These are phyloP conservation scores for Calonectria crousiana DNA, from an alignment of 2,329 filamentous ascomycete genomes.

Conservation along the genomic window DNA sequence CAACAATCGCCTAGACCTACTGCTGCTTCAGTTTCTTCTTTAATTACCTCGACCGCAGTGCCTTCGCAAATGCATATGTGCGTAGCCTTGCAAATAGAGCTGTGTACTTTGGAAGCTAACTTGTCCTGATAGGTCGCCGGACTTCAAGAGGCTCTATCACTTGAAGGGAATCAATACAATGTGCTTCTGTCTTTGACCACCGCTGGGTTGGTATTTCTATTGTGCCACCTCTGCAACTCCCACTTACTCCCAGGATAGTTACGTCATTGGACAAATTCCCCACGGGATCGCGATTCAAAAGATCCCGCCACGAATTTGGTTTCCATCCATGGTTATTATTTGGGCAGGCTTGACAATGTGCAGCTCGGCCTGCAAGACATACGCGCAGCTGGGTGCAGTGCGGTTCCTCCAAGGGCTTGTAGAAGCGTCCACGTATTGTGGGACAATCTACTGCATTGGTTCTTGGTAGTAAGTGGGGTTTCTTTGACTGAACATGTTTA, in stretches of 20 bases:
- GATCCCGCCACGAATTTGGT: conserved; percentile 69
- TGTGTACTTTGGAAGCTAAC: too few relatives aligned
- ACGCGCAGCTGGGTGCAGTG: conserved; percentile 43
- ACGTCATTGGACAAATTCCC: conserved; percentile 66
- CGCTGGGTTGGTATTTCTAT: conserved; percentile 38
- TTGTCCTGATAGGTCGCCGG: conserved; percentile 50
- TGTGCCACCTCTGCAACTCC: too few relatives aligned
- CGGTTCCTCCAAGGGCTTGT: conserved; percentile 43
- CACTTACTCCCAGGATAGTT: not conserved
- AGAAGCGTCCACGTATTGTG: conserved; percentile 46
- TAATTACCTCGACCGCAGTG: not conserved
- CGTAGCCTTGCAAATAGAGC: too few relatives aligned
- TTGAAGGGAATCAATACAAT: conserved; percentile 55
- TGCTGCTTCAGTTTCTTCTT: not conserved
- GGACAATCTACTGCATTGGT: conserved; percentile 51
- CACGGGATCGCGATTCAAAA: conserved; percentile 71
- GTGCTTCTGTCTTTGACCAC: conserved; percentile 45
- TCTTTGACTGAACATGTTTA: too few relatives aligned
- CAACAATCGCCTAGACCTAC: not conserved
- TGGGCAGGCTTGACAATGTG: conserved; percentile 69
- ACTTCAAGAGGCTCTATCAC: conserved; percentile 56
- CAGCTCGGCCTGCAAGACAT: conserved; percentile 46
- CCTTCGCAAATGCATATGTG: not conserved
- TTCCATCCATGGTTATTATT: conserved; percentile 68
- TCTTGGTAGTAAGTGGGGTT: conserved; percentile 59